Evolutionary conservation across 495 filamentous ascomycete species (phyloP), one percentile per base, ranked within the genome.

Genomic region (Talaromyces nanjingensis): DNA sequence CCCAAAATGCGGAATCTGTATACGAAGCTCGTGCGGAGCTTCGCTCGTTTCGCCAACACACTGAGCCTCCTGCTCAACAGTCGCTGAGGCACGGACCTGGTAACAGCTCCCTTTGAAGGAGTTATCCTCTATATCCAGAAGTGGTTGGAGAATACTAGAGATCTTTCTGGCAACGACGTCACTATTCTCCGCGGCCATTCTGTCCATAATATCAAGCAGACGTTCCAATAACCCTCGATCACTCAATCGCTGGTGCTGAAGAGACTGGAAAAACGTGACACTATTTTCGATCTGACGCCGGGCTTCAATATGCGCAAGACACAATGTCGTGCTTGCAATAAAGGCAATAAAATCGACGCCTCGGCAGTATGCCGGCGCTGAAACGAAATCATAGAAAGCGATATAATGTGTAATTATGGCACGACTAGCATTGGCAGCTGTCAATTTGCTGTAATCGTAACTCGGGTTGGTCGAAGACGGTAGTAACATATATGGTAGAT

Each of bases 181-280:
- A 5, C 39, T 55, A 54, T 76, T 77, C 6, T 70, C 14, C 5
- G 37, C 47, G 47, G 42, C 70, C 29, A 76, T 59, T 18, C 62
- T 61, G 33, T 73, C 69, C 70, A 80, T 78, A 24, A 47, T 73
- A 61, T 79, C 72, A n/a, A 73, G 70, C 9, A 69, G 69, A 18
- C 76, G 73, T 24, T 83, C 79, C 52, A 83, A 65, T 60, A 80
- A 68, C 1, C 73, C 79, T 8, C 77, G 76, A 67, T 84, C 81
- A 56, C 73, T 68, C 8, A 69, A 63, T 6, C 73, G 69, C 64
- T 81, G 78, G 42, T 83, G 76, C 4, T 71, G 71, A 11, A 81
- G 66, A 25, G 25, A 47, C 29, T 14, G 29, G 5, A 59, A 14
- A 12, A n/a, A 14, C 2, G 27, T 24, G 18, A 72, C 56, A 59